These are phyloP conservation scores for Aureobasidium uvarum DNA, from an alignment of 2,329 filamentous ascomycete genomes.

Conservation along the genomic window DNA sequence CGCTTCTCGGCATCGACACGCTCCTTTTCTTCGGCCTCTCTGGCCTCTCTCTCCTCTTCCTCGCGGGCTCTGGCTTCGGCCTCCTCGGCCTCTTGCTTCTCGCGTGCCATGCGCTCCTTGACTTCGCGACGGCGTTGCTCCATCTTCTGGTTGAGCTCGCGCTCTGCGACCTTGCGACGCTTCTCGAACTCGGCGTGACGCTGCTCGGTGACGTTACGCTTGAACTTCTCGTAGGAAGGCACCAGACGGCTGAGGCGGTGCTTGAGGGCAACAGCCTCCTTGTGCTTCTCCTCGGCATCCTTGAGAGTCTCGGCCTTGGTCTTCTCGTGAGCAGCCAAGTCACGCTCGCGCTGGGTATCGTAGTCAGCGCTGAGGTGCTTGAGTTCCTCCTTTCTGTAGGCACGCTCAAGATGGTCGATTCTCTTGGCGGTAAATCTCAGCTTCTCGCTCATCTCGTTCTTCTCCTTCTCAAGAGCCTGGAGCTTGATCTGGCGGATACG, in stretches of 20 bases:
- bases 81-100: constrained; percentile 82
- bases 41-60: constrained; percentile 76
- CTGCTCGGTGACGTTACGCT: constrained; percentile 75
- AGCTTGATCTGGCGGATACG: constrained; percentile 93
- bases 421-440: constrained; percentile 91
- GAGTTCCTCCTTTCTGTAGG: constrained; percentile 90
- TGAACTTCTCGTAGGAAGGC: constrained; percentile 79
- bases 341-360: constrained; percentile 72
- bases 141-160: constrained; percentile 91
- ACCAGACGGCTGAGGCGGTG: constrained; percentile 84
- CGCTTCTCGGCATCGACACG: constrained; percentile 76
- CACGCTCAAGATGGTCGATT: constrained; percentile 94
- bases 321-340: constrained; percentile 76
- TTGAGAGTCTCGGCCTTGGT: constrained; percentile 73
- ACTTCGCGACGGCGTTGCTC: constrained; percentile 82
- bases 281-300: constrained; percentile 84
- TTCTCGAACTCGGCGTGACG: constrained; percentile 95
- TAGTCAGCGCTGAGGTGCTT: constrained; percentile 90
- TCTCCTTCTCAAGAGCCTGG: constrained; percentile 93
- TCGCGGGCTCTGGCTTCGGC: constrained; percentile 74
- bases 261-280: constrained; percentile 88
- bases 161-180: constrained; percentile 84
- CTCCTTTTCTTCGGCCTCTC: constrained; percentile 83
- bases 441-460: constrained; percentile 91
- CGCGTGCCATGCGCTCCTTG: constrained; percentile 75